phyloP scores from a whole-genome alignment of 1,284 basidiomycete species.

The Termitomyces sp. region DNA sequence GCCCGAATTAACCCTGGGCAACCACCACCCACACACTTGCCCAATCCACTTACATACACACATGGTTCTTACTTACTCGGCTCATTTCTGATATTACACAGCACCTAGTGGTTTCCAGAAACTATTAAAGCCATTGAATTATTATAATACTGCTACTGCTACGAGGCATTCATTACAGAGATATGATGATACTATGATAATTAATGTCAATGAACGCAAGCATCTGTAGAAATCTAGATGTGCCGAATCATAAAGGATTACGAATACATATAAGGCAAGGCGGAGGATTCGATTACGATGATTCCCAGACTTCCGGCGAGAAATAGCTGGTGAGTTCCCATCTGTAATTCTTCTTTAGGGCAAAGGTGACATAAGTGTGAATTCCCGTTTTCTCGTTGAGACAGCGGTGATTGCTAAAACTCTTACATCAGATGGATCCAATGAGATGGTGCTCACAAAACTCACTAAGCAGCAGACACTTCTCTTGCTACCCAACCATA shows the following conservation, averaged over 20 bases:
- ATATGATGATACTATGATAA: background rate
- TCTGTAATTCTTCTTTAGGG: conserved; percentile 22
- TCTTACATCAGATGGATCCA: conserved; percentile 3
- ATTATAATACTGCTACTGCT: background rate
- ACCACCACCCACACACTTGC: no score
- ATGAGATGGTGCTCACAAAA: conserved; percentile 1
- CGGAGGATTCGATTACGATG: background rate
- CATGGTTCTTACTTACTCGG: no score
- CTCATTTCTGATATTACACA: no score
- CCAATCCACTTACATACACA: no score
- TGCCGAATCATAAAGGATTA: background rate
- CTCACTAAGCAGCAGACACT: conserved; percentile 23
- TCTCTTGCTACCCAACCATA: conserved; percentile 25
- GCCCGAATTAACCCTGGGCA: no score
- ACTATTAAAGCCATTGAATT: background rate
- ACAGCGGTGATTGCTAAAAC: conserved; percentile 22
- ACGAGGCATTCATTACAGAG: background rate
- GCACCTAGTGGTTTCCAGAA: background rate
- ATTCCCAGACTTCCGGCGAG: conserved; percentile 25
- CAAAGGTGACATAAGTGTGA: conserved; percentile 27
- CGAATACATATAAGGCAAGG: background rate
- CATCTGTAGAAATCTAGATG: background rate
- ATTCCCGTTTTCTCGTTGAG: conserved; percentile 22
- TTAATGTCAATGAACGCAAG: background rate
- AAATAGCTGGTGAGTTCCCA: conserved; percentile 29